Conservation (phyloP, 306 rosid species). For the Trifolium repens region DNA sequence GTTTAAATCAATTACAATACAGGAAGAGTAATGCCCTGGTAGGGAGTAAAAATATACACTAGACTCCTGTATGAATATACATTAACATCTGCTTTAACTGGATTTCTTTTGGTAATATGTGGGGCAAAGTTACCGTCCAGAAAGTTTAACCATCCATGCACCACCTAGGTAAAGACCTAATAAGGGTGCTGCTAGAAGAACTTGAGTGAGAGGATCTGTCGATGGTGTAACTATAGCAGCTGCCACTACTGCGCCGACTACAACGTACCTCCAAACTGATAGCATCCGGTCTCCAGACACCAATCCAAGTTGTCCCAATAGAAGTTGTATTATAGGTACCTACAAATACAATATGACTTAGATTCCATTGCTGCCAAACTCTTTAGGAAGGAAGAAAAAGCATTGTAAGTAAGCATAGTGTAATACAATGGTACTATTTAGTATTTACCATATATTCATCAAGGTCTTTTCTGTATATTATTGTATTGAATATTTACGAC, state of each 20-base stretch:
- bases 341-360: slow-evolving; percentile 39
- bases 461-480: neutral
- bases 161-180: slow-evolving; percentile 92
- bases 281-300: slow-evolving; percentile 93
- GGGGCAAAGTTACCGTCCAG: slow-evolving; percentile 56
- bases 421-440: neutral
- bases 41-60: slow-evolving; percentile 38
- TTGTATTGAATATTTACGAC: neutral
- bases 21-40: slow-evolving; percentile 32
- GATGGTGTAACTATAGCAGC: slow-evolving; percentile 92
- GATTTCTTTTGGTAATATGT: slow-evolving; percentile 4
- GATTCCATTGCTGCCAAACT: slow-evolving; percentile 24
- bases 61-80: slow-evolving; percentile 56
- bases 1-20: slow-evolving; percentile 22
- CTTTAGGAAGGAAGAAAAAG: neutral
- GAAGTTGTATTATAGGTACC: slow-evolving; percentile 87
- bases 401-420: neutral
- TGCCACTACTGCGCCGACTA: slow-evolving; percentile 90
- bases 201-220: slow-evolving; percentile 89
- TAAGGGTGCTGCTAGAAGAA: slow-evolving; percentile 81
- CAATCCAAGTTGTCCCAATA: slow-evolving; percentile 85
- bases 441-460: neutral
- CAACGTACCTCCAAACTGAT: slow-evolving; percentile 95
- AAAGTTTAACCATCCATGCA: slow-evolving; percentile 91
- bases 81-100: slow-evolving; percentile 32